These are phyloP conservation scores for Botrytis byssoidea DNA, from an alignment of 2,329 filamentous ascomycete species.

Conservation along the genomic window DNA sequence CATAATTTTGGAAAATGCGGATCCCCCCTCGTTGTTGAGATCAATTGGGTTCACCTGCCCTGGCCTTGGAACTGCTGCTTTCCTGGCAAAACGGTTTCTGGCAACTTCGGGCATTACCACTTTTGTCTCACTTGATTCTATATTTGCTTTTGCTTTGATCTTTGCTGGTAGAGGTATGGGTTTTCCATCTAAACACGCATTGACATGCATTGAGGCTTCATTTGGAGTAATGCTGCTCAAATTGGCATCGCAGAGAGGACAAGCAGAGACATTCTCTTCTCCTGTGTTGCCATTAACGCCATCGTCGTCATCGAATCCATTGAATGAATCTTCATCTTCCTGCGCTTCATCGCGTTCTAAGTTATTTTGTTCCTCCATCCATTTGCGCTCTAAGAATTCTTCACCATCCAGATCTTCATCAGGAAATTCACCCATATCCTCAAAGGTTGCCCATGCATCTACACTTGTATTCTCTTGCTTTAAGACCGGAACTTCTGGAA, in stretches of 20 bases:
- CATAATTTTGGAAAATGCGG: constrained; percentile 93
- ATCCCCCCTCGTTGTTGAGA: constrained; percentile 49
- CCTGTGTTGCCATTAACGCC: constrained; percentile 21
- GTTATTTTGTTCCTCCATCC: constrained; percentile 73
- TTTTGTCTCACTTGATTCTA: constrained; percentile 28
- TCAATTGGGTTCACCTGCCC: constrained; percentile 79
- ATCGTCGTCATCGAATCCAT: constrained; percentile 28
- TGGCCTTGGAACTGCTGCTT: constrained; percentile 68
- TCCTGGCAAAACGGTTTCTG: constrained; percentile 55
- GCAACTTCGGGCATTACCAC: constrained; percentile 30
- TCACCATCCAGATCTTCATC: constrained; percentile 50
- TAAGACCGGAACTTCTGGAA: constrained; percentile 40
- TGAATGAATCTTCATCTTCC: constrained; percentile 34
- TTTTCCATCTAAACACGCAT: constrained; percentile 85
- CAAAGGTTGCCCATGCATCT: constrained; percentile 54
- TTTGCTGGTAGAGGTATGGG: constrained; percentile 55
- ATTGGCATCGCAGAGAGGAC: constrained; percentile 73
- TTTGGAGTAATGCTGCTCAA: constrained; percentile 60
- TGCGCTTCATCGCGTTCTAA: constrained; percentile 54
- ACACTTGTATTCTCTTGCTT: constrained; percentile 51
- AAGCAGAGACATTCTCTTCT: constrained; percentile 43
- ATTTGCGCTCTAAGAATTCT: constrained; percentile 64
- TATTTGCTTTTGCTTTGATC: constrained; percentile 31
- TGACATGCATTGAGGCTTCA: constrained; percentile 81
- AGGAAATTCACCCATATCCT: constrained; percentile 60